These are phyloP conservation scores for Lentinula boryana DNA, from an alignment of 768 basidiomycete genomes.

Conservation along the genomic window DNA sequence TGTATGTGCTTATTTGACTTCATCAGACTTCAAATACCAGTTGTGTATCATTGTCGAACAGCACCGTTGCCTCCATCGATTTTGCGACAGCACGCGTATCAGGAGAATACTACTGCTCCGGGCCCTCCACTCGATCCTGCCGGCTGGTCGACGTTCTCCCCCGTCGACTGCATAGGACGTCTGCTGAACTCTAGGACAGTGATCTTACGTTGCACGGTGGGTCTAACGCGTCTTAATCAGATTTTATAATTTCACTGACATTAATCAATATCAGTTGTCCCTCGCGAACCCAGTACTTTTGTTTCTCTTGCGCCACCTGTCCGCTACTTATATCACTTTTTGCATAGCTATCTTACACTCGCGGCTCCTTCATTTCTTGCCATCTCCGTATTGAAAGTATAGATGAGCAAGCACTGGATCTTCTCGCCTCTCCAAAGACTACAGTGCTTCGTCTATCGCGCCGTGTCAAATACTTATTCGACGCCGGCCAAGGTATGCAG, in stretches of 20 bases:
- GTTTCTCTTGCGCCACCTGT: background rate
- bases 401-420: constrained; percentile 24
- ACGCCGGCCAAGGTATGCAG: constrained; percentile 6
- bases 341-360: constrained; percentile 27
- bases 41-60: constrained; percentile 28
- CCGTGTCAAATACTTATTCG: constrained; percentile 19
- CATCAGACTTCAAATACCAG: constrained; percentile 16
- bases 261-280: constrained; percentile 19
- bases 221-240: background rate
- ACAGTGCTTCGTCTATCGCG: constrained; percentile 22
- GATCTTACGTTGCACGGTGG: constrained; percentile 22
- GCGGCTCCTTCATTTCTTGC: constrained; percentile 34
- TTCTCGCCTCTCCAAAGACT: constrained; percentile 19
- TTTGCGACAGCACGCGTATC: constrained; percentile 28
- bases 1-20: background rate
- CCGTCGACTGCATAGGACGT: constrained; percentile 14
- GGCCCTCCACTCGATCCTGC: constrained; percentile 26
- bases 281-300: constrained; percentile 29
- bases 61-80: constrained; percentile 23
- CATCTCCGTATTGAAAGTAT: constrained; percentile 22
- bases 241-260: background rate
- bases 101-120: constrained; percentile 19
- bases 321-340: background rate
- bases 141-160: constrained; percentile 26
- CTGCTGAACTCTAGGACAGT: constrained; percentile 17